phyloP scores from a whole-genome alignment of 306 rosid genomes.

The Sicyos edulis region DNA sequence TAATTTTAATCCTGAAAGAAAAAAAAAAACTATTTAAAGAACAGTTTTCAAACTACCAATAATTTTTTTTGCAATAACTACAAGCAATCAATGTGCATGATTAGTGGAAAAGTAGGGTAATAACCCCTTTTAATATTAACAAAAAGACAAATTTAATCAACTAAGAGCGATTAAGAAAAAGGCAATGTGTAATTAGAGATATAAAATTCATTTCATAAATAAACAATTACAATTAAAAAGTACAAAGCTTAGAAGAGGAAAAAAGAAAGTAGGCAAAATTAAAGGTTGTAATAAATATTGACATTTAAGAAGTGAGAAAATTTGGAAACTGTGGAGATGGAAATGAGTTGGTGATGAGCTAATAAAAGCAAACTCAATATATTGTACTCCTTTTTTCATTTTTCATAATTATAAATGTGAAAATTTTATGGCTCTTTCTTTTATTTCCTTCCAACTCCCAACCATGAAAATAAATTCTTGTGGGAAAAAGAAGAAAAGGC shows the following conservation, averaged over 20 bases:
- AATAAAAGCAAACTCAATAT: neutral
- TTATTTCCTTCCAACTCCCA: neutral
- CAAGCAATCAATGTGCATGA: neutral
- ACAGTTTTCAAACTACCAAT: neutral
- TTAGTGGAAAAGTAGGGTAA: neutral
- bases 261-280: neutral
- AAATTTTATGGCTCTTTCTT: neutral
- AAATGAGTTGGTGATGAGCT: neutral
- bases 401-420: neutral
- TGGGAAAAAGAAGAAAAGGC: neutral
- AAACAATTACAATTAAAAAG: neutral
- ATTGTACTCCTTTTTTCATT: neutral
- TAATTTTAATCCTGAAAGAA: neutral
- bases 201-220: neutral
- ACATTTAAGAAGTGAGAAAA: neutral
- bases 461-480: neutral
- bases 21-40: neutral
- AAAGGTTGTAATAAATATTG: neutral
- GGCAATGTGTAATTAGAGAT: neutral
- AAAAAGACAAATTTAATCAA: neutral
- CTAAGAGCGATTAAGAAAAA: neutral
- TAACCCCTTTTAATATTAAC: neutral
- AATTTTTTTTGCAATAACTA: neutral
- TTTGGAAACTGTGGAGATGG: neutral
- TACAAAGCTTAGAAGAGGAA: neutral